Evolutionary conservation across 2,329 filamentous ascomycete genomes (phyloP), one percentile per base, ranked within the genome.

Genomic region (Fusarium sp.): DNA sequence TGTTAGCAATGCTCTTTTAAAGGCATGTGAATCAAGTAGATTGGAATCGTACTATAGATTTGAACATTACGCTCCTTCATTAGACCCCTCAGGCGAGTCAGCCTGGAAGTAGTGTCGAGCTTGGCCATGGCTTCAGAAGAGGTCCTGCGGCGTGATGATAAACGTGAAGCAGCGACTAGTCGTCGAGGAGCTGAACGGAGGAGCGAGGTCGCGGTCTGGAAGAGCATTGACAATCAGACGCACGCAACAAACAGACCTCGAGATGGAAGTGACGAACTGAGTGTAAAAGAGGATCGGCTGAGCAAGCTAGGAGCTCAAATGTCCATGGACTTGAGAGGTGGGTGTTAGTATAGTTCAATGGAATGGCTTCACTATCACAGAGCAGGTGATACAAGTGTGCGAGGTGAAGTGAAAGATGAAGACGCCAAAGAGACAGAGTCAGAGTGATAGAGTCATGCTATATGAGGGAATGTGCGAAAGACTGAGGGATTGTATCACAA

Each of bases 11-110:
- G 50, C n/a, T 54, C 19, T 25, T 28, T 21, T 16, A 31, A 12
- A 19, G 23, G 39, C 12, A n/a, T 42, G 28, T 4, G 30, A 16
- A 16, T 13, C 21, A 21, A 14, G 18, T 11, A 41, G 49, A 34
- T 48, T 25, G 34, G 23, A n/a, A 60, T 79, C 84, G 79, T 90
- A 98, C 95, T 91, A 84, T 99, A 99, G 65, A 98, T 86, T 80
- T 98, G 94, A 71, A 99, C 86, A 71, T 93, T 91, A 77, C 91
- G 87, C 80, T 94, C 87, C 81, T 89, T 90, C 96, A 99, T 99
- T 78, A 97, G 84, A 79, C 90, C 85, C 77, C 96, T 89, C 76
- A 99, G 86, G 81, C 88, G 87, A 69, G 88, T 82, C 70, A 99
- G 88, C 75, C 93, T 91, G 67, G 89, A 85, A 58, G 90, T 89